Base-by-base conservation (phyloP, 345 rosid species). In the Crucihimalaya himalaica region DNA sequence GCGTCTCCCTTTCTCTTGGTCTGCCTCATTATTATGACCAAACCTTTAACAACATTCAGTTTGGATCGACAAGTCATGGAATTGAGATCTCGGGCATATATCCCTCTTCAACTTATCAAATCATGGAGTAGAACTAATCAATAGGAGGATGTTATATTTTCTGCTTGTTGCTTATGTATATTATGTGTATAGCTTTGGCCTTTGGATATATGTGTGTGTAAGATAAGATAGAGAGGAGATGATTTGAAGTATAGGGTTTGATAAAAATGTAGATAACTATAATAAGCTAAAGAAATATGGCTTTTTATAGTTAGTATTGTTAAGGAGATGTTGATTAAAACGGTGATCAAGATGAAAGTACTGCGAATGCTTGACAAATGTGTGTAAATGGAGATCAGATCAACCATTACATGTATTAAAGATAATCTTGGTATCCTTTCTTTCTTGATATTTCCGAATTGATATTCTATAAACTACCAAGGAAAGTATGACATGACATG, bases 1-100 rank as follows among this genome's bases (percentile, higher is more conserved):
- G 48, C 1, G 86, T 87, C 46, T 88, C 93, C 2, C 89, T 90
- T 37, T 85, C 87, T 40, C 91, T 88, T 29, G 91, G 93, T 13
- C 83, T 86, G 32, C 91, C 91, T 9, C 79, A 83, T 25, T 67
- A 84, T 21, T 86, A 83, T 32, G 82, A 80, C 81, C 75, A 75
- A 68, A 50, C 46, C 29, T 51, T 75, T 14, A 75, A 39, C 28
- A 39, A 29, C 28, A 58, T 75, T 59, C 68, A 75, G 25, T 75
- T 75, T 50, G 79, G 55, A 10, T 63, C 56, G 4, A 75, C 55
- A 58, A 66, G 63, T 61, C 47, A 65, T 46, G 66, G 31, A 56
- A 58, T 53, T 21, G 71, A 66, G 53, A 47, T 48, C 54, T 66
- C 51, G 15, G 46, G 73, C 27, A 57, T 66, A 57, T 66, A 66